phyloP scores from a whole-genome alignment of 2,329 filamentous ascomycete genomes.

The Didymella pinodella region DNA sequence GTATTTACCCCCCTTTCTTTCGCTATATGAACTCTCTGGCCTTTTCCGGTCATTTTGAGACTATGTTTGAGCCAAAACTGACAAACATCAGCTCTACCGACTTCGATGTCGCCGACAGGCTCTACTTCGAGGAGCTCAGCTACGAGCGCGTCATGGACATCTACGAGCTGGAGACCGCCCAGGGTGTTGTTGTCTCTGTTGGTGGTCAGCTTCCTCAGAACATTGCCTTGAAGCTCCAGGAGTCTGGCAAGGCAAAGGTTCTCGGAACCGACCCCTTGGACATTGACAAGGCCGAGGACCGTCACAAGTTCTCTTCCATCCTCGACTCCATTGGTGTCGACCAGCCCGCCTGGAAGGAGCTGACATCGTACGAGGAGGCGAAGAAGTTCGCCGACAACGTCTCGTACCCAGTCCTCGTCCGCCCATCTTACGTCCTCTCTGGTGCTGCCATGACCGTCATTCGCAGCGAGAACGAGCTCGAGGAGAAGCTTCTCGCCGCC shows the following conservation, averaged over 20 bases:
- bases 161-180: conserved; percentile 87
- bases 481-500: conserved; percentile 92
- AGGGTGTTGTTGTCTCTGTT: conserved; percentile 91
- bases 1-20: neutral
- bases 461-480: conserved; percentile 82
- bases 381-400: conserved; percentile 85
- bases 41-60: neutral
- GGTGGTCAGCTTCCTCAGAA: conserved; percentile 97
- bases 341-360: conserved; percentile 97
- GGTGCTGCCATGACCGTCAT: conserved; percentile 99
- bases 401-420: conserved; percentile 92
- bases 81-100: conserved; percentile 67
- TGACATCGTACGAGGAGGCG: conserved; percentile 88
- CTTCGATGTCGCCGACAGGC: conserved; percentile 85
- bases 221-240: conserved; percentile 92
- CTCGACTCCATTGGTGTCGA: conserved; percentile 96
- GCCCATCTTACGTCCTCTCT: conserved; percentile 93
- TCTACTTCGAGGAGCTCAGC: conserved; percentile 96
- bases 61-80: conserved; percentile 44
- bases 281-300: conserved; percentile 97
- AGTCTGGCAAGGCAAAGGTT: conserved; percentile 86
- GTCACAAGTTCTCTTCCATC: conserved; percentile 98
- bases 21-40: too few relatives aligned
- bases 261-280: conserved; percentile 92
- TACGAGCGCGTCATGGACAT: conserved; percentile 99